A percentile compares a stretch with the other conserved stretches of the same genome.
These are phyloP conservation scores for Metroxylon sagu DNA, from an alignment of 176 grass and related monocot species.

Conservation along the genomic window DNA sequence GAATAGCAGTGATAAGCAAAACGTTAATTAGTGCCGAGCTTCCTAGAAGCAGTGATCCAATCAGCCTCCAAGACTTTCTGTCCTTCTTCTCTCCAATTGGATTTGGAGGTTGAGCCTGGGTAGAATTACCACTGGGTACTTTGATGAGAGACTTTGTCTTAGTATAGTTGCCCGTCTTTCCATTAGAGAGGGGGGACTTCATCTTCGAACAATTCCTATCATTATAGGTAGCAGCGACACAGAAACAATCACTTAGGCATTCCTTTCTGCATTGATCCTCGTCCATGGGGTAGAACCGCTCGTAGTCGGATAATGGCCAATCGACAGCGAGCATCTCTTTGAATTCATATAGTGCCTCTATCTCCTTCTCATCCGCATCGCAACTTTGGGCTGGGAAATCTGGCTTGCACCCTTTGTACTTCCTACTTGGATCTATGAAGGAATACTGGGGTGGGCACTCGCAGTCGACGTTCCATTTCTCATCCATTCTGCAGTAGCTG, in stretches of 20 bases:
- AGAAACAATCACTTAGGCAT: constrained; percentile 4
- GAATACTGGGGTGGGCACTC: constrained; percentile 26
- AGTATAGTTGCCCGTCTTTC: not conserved
- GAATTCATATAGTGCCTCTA: constrained; percentile 20
- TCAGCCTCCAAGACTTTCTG: not conserved
- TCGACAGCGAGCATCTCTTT: not conserved
- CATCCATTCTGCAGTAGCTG: constrained; percentile 18
- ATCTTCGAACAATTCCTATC: not conserved
- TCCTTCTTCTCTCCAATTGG: not conserved
- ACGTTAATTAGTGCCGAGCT: not conserved
- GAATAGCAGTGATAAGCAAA: too few species aligned
- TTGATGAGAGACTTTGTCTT: constrained; percentile 1
- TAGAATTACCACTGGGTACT: not conserved
- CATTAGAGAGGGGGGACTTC: constrained; percentile 7
- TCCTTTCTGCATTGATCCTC: not conserved
- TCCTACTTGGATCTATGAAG: constrained; percentile 28
- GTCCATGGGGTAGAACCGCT: not conserved
- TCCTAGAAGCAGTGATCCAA: not conserved
- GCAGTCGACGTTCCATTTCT: constrained; percentile 14
- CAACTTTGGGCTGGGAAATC: constrained; percentile 42
- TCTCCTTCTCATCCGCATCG: constrained; percentile 20
- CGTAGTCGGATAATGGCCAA: not conserved
- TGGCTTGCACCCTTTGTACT: constrained; percentile 31
- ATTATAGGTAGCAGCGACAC: not conserved
- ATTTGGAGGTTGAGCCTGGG: not conserved